Base-by-base conservation (phyloP, 2,329 filamentous ascomycete genomes). In the Cladosporium sp. region DNA sequence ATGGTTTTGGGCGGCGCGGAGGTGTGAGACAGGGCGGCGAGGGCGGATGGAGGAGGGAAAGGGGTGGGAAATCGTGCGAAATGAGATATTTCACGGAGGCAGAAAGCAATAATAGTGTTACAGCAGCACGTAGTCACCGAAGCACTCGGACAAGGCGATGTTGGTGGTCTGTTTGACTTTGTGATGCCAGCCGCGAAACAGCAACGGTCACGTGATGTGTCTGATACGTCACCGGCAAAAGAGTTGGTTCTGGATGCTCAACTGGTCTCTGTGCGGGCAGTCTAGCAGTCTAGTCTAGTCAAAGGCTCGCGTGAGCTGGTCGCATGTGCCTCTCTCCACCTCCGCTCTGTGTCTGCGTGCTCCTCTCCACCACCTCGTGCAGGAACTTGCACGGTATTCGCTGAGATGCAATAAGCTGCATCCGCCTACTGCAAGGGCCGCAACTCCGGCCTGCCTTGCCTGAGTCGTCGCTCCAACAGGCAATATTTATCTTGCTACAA, bases 1-100 rank as follows among this genome's bases (percentile, higher is more conserved):
- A 28, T 63, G 47, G 49, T 41, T 38, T 26, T 54, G 60, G 59
- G 57, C 57, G 57, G 36, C 28, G 58, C 58, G 38, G 60, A 63
- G 60, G 34, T 44, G 32, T 63, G 61, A 64, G 61, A 64, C 61
- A 64, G n/a, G 49, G 60, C 60, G 30, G 47, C 38, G 32, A 26
- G 49, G 49, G 60, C 60, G 30, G 47, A 55, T 52, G 14, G 49
- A 38, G 49, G 15, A 24, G 60, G 24, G 26, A 57, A 57, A 62
- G 61, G 36, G 61, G 60, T 32, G 47, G 34, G 34, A 24, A 8
- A 51, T 14, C 15, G 28, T 14, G 28, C n/a, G 52, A 12, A 34
- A 55, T 55, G 52, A 34, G 26, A 21, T 55, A 55, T 55, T 8
- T 3, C n/a, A 34, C 15, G 30, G 30, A 36, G 3, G 12, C 30